Percentiles rank a stretch among this genome's conserved stretches.
Conservation (phyloP, 2,329 filamentous ascomycete genomes). For the Diaporthe batatas region DNA sequence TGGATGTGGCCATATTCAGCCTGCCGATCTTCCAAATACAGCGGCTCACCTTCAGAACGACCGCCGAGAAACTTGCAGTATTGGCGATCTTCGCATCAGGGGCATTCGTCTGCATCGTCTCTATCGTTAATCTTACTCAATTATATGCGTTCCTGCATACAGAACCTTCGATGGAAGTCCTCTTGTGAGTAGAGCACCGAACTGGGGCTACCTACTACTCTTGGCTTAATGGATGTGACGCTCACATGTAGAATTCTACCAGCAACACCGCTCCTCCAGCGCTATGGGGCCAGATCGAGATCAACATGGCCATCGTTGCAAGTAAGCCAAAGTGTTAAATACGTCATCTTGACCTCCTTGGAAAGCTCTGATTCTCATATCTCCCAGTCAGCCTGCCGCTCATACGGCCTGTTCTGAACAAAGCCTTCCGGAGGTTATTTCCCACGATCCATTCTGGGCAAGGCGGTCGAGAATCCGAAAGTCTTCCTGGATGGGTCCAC, state of each 20-base stretch:
- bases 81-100: constrained; percentile 23
- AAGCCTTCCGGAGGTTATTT: not conserved
- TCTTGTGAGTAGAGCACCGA: not conserved
- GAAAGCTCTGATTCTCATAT: not conserved
- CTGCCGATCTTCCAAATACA: constrained; percentile 24
- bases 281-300: constrained; percentile 26
- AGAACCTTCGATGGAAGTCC: constrained; percentile 5
- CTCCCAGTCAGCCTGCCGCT: constrained; percentile 24
- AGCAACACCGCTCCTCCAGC: constrained; percentile 30
- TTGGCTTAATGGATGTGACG: not conserved
- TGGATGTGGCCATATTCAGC: constrained; percentile 25
- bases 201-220: too few species aligned
- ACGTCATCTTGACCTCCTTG: accelerated
- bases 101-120: constrained; percentile 24
- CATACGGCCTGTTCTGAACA: constrained; percentile 8
- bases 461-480: not conserved
- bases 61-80: not conserved
- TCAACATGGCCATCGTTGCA: constrained; percentile 31
- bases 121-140: constrained; percentile 26
- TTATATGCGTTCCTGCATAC: constrained; percentile 19
- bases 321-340: not conserved
- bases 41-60: constrained; percentile 8
- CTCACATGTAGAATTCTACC: not conserved
- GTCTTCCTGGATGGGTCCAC: constrained; percentile 16
- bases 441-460: not conserved